Evolutionary conservation across 2,329 filamentous ascomycete species (phyloP), one percentile per base, ranked within the genome.

Genomic region (Didymella exigua): DNA sequence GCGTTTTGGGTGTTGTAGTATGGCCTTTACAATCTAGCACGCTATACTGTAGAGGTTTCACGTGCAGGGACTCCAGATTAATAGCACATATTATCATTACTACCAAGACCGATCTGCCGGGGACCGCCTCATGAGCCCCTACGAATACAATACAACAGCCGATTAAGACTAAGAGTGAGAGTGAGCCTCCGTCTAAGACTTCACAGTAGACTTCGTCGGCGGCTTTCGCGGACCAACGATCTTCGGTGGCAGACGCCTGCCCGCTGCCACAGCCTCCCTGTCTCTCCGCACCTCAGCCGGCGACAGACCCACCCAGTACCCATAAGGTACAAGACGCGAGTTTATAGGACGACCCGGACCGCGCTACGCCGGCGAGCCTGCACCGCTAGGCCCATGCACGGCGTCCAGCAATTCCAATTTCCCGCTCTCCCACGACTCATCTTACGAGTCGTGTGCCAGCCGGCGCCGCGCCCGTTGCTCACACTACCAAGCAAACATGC

Each of bases 401-500:
- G 4, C 8, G 8, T 34, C n/a, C 31, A 10, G 31, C 2, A 19
- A 19, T n/a, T n/a, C n/a, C n/a, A n/a, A n/a, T n/a, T n/a, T n/a
- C n/a, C n/a, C n/a, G n/a, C n/a, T n/a, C n/a, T n/a, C n/a, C n/a
- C n/a, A n/a, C n/a, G n/a, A n/a, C n/a, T n/a, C n/a, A n/a, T n/a
- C n/a, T n/a, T n/a, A n/a, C n/a, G n/a, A n/a, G n/a, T n/a, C n/a
- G n/a, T n/a, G n/a, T n/a, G n/a, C n/a, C 9, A 18, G 33, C 18
- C 33, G n/a, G 19, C 8, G 2, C 10, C 5, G 4, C 10, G 18
- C 6, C 33, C 18, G 19, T 21, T 21, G 33, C 21, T 4, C 19
- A 24, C 13, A 30, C 56, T 72, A 76, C 74, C 74, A 76, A 42
- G 71, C 67, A 65, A 76, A 76, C 74, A 75, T 76, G 46, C 74